A percentile compares a stretch with the other conserved stretches of the same genome.
phyloP scores from a whole-genome alignment of 306 rosid species.

The Coriaria nepalensis region DNA sequence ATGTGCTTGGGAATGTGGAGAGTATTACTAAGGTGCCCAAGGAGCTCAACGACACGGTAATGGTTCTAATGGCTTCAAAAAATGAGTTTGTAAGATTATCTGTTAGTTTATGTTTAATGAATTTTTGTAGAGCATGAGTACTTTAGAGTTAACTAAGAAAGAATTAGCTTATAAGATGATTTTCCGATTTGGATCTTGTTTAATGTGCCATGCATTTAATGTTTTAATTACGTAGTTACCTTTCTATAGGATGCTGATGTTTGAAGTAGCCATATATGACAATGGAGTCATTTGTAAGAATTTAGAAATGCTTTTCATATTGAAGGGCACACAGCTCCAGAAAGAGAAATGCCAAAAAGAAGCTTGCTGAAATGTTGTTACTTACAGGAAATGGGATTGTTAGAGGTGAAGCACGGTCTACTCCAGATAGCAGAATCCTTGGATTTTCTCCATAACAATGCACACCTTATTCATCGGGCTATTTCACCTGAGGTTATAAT shows the following conservation, averaged over 20 bases:
- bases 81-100: too few relatives aligned
- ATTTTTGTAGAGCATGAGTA: neutral
- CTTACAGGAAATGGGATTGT: slow-evolving; percentile 74
- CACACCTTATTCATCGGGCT: slow-evolving; percentile 79
- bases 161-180: too few relatives aligned
- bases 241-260: too few relatives aligned
- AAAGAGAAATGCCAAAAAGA: too few relatives aligned
- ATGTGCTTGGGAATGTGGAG: slow-evolving; percentile 66
- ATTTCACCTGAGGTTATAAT: slow-evolving; percentile 77
- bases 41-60: slow-evolving; percentile 87
- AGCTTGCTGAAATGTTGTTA: slow-evolving; percentile 4
- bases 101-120: too few relatives aligned
- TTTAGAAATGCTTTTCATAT: too few relatives aligned
- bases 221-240: too few relatives aligned
- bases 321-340: too few relatives aligned
- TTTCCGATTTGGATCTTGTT: too few relatives aligned
- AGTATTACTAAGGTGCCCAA: slow-evolving; percentile 56
- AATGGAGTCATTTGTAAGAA: too few relatives aligned
- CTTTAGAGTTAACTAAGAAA: neutral
- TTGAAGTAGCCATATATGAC: too few relatives aligned
- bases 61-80: slow-evolving; percentile 17
- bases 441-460: slow-evolving; percentile 88
- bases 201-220: too few relatives aligned
- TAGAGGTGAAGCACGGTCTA: slow-evolving; percentile 96
- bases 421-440: slow-evolving; percentile 88